Evolutionary conservation across 768 basidiomycete species (phyloP), one percentile per base, ranked within the genome.

Genomic region (Exidia glandulosa): DNA sequence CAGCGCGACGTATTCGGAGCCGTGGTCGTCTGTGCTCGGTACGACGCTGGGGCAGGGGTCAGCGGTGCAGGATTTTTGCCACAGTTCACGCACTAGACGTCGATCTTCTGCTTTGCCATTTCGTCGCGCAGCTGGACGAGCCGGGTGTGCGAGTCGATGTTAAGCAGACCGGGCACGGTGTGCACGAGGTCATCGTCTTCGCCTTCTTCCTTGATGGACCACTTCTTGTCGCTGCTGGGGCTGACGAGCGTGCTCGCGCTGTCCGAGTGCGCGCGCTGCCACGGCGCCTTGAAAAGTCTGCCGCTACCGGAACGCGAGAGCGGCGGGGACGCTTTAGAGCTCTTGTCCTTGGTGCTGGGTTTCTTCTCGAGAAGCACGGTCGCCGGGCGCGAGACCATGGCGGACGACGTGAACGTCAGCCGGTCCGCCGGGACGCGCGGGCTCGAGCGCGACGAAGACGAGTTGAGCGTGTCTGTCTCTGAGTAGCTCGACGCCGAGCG

Each of bases 1-100:
- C 6, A 78, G 70, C 19, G 88, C 81, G 29, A 90, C 86, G 62
- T 90, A 91, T 70, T 93, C 90, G 0, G 89, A 90, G 57, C 82
- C 81, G 68, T 93, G 90, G 4, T 88, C 85, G 67, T 93, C 90
- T 70, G 89, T 88, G 34, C 79, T 83, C 2, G 89, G 89, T 54
- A 92, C 70, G 63, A 90, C 70, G 66, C 89, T 92, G 58, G 36
- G 36, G 36, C 10, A 19, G 36, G 36, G 12, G 41, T 45, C 16
- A 45, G 41, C n/a, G n/a, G n/a, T n/a, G n/a, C n/a, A n/a, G 41
- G 41, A 14, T 19, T 12, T 6, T 23, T 45, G 41, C 9, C 41
- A 45, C 16, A 14, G 41, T 19, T 5, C 6, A 45, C 41, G 41
- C 41, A 45, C 41, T 54, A 54, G 14, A 13, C 14, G 50, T 54